Evolutionary conservation across 805 yeast genomes (phyloP).

Genomic region (Barnettozyma vustinii): DNA sequence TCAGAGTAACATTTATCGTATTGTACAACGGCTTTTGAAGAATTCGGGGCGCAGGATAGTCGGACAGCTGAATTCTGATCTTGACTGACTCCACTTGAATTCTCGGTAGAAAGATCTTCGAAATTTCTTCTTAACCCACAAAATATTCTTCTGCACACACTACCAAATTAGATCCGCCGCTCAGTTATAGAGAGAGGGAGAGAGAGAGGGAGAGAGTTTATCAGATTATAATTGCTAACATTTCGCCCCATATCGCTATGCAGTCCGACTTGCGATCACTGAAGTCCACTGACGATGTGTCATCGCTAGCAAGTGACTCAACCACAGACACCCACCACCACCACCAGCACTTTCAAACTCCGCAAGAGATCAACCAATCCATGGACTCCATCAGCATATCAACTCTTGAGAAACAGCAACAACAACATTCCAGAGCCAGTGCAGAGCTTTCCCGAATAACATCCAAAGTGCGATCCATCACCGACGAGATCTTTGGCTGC

Average conservation of each 20-base stretch:
- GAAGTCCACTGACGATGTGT: neutral
- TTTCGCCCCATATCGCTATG: neutral
- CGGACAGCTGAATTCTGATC: too few species aligned
- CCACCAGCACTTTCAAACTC: neutral
- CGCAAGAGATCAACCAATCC: neutral
- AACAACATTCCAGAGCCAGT: neutral
- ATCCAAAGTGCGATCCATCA: constrained; percentile 1
- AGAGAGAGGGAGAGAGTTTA: too few species aligned
- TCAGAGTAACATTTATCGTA: too few species aligned
- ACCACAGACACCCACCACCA: neutral
- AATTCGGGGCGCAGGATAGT: too few species aligned
- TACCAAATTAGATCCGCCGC: too few species aligned
- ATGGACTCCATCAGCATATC: neutral
- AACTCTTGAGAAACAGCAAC: neutral
- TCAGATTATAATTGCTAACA: neutral
- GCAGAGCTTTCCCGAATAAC: neutral
- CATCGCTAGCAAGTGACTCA: neutral
- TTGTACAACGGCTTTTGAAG: too few species aligned
- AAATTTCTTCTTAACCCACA: too few species aligned
- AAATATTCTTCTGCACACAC: too few species aligned
- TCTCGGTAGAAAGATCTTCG: too few species aligned
- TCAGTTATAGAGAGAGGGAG: too few species aligned
- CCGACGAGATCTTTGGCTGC: neutral
- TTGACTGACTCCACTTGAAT: too few species aligned
- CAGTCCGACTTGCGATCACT: neutral